Evolutionary conservation across 805 yeast species (phyloP).

Genomic region (Saccharomyces cerevisiae): DNA sequence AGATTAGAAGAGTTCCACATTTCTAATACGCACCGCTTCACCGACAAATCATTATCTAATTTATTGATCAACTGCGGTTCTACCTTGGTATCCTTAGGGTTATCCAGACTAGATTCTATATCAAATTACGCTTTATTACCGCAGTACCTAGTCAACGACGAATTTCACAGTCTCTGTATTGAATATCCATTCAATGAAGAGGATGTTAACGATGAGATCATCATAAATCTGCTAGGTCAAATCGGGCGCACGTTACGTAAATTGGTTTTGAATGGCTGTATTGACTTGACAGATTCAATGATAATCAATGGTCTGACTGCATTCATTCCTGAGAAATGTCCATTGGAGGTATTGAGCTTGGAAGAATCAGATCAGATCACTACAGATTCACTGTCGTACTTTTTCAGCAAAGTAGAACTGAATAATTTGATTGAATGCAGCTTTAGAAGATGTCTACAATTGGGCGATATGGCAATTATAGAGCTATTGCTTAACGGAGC

Average conservation of each 20-base stretch:
- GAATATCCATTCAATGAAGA: constrained; percentile 61
- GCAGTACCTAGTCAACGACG: constrained; percentile 41
- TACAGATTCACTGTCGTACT: constrained; percentile 51
- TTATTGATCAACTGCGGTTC: constrained; percentile 56
- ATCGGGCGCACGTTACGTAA: constrained; percentile 54
- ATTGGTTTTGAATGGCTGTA: constrained; percentile 65
- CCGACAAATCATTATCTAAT: constrained; percentile 53
- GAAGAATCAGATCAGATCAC: constrained; percentile 56
- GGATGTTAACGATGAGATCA: constrained; percentile 56
- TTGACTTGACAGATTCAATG: constrained; percentile 59
- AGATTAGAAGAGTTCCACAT: constrained; percentile 53
- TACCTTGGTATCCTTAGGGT: constrained; percentile 45
- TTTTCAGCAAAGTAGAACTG: constrained; percentile 44
- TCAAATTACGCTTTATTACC: constrained; percentile 58
- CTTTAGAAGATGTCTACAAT: constrained; percentile 54
- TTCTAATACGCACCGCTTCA: constrained; percentile 76
- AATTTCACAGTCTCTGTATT: constrained; percentile 50
- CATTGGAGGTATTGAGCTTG: constrained; percentile 50
- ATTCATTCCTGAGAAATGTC: constrained; percentile 38
- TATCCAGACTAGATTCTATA: constrained; percentile 69
- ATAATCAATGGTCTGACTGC: constrained; percentile 48
- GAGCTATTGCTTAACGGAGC: constrained; percentile 57
- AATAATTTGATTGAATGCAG: constrained; percentile 52
- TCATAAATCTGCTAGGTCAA: constrained; percentile 51
- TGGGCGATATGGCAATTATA: constrained; percentile 56